Conservation (phyloP, 2,329 filamentous ascomycete species). For the Trichoderma guizhouense region DNA sequence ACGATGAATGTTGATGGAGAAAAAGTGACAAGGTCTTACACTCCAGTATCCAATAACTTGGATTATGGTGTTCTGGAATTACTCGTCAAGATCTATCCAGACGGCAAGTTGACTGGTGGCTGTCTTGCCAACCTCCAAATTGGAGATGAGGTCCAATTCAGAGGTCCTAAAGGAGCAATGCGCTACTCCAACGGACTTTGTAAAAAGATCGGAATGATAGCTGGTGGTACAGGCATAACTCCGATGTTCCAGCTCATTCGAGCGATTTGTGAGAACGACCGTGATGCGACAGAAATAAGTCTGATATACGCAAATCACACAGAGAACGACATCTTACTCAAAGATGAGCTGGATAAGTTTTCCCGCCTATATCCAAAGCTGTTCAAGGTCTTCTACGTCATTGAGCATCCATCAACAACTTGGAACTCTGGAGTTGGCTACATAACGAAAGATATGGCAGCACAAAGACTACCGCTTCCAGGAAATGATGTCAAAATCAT, state of each 20-base stretch:
- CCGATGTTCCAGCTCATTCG: slow-evolving; percentile 54
- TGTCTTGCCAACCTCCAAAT: slow-evolving; percentile 42
- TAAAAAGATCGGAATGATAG: slow-evolving; percentile 54
- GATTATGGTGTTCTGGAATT: slow-evolving; percentile 50
- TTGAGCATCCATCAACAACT: slow-evolving; percentile 43
- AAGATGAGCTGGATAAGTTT: slow-evolving; percentile 53
- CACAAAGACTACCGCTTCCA: slow-evolving; percentile 45
- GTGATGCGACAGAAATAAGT: slow-evolving; percentile 53
- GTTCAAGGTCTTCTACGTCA: slow-evolving; percentile 54
- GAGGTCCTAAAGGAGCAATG: slow-evolving; percentile 49
- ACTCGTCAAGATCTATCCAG: slow-evolving; percentile 49
- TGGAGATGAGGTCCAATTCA: slow-evolving; percentile 49
- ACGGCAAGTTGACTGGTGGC: slow-evolving; percentile 45
- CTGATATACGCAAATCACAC: slow-evolving; percentile 58
- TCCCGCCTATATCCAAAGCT: slow-evolving; percentile 49
- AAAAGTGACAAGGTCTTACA: slow-evolving; percentile 71
- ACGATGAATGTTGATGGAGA: slow-evolving; percentile 45
- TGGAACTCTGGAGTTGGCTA: slow-evolving; percentile 51
- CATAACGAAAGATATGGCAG: slow-evolving; percentile 50
- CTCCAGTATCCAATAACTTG: slow-evolving; percentile 58
- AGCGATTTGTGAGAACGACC: slow-evolving; percentile 58
- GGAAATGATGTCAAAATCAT: slow-evolving; percentile 47
- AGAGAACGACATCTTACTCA: slow-evolving; percentile 58
- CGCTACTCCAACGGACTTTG: neutral
- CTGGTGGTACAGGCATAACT: slow-evolving; percentile 40